Percentiles rank a stretch among this genome's conserved stretches.
Conservation (phyloP, 2,329 filamentous ascomycete species). For the Fusarium sp. region DNA sequence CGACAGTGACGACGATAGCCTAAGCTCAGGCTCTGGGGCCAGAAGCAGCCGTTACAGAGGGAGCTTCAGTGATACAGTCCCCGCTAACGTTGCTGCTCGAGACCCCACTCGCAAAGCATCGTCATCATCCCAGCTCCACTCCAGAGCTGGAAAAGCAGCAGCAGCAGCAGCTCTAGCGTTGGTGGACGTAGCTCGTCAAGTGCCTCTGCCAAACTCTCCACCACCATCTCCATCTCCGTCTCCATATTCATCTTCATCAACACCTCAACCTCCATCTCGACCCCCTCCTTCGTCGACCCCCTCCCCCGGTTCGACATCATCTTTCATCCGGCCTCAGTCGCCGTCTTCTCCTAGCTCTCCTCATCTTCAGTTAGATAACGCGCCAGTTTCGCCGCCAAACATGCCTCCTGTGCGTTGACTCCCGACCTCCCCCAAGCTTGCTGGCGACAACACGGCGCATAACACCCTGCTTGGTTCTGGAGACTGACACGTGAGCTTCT, state of each 20-base stretch:
- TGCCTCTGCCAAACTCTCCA: conserved; percentile 57
- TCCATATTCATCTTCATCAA: conserved; percentile 42
- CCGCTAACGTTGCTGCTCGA: conserved; percentile 25
- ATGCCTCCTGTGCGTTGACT: conserved; percentile 67
- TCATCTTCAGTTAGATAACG: conserved; percentile 40
- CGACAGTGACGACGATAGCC: conserved; percentile 11
- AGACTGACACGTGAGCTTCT: conserved; percentile 30
- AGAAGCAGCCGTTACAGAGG: conserved; percentile 26
- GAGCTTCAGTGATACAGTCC: conserved; percentile 34
- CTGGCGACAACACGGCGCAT: conserved; percentile 28
- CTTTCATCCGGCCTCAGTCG: conserved; percentile 47
- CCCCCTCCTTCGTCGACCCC: conserved; percentile 46
- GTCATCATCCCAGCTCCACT: conserved; percentile 51
- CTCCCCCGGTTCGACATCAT: conserved; percentile 48
- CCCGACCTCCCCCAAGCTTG: conserved; percentile 33
- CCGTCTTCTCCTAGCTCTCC: conserved; percentile 43
- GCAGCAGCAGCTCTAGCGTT: conserved; percentile 37
- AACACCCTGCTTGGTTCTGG: conserved; percentile 18
- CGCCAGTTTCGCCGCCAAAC: conserved; percentile 52
- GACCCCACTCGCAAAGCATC: conserved; percentile 40
- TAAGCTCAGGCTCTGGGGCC: conserved; percentile 8
- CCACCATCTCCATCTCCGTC: conserved; percentile 50
- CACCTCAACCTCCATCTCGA: conserved; percentile 42
- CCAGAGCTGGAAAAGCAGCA: conserved; percentile 27
- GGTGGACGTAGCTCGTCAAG: conserved; percentile 51